Evolutionary conservation across 441 rosid species (phyloP).

Genomic region (Croton laevigatus): DNA sequence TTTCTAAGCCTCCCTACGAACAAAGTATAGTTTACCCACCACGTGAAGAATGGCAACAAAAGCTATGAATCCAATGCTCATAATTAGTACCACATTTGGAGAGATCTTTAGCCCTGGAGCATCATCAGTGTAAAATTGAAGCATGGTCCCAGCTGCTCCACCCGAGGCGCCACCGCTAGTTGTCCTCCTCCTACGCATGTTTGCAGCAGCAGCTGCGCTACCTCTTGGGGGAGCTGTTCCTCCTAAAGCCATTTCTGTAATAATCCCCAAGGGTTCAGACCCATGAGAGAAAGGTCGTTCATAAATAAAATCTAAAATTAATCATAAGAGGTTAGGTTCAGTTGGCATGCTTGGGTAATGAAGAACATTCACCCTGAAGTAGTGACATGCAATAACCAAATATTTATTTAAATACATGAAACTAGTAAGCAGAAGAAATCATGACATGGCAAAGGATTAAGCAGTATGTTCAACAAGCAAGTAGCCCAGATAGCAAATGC

Average conservation of each 20-base stretch:
- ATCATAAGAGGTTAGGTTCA: background rate
- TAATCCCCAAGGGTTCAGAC: background rate
- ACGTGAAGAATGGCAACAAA: constrained; percentile 85
- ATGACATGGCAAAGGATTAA: background rate
- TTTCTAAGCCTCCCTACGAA: constrained; percentile 37
- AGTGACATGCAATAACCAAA: background rate
- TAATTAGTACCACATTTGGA: constrained; percentile 72
- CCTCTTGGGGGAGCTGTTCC: constrained; percentile 88
- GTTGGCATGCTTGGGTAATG: too few relatives aligned
- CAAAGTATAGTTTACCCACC: constrained; percentile 78
- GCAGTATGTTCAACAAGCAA: too few relatives aligned
- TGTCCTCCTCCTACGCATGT: constrained; percentile 77
- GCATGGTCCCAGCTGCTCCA: constrained; percentile 80
- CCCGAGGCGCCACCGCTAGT: constrained; percentile 59
- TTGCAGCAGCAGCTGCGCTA: constrained; percentile 83
- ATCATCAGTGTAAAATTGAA: constrained; percentile 88
- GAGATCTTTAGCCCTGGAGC: constrained; percentile 87
- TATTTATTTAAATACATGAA: too few relatives aligned
- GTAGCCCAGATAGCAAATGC: too few relatives aligned
- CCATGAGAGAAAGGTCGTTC: background rate
- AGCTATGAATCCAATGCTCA: constrained; percentile 97
- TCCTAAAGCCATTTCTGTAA: constrained; percentile 51
- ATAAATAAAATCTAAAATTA: too few relatives aligned
- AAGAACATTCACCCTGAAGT: too few relatives aligned
- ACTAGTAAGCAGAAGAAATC: too few relatives aligned